Base-by-base conservation (phyloP, 805 yeast genomes). In the Wickerhamiella occidentalis region DNA sequence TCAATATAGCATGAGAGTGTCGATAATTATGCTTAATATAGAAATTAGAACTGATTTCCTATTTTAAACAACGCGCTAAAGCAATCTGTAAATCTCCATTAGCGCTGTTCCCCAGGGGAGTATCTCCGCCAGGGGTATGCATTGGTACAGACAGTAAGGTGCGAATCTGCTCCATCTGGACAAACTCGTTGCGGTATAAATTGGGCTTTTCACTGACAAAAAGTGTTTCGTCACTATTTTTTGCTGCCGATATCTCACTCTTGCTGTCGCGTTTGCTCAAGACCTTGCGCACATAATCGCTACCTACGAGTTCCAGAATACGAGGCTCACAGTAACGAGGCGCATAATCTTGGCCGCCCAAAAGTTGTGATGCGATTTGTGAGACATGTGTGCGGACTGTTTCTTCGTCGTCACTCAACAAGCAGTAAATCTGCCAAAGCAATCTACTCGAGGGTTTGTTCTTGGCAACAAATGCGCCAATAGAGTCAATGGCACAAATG, bases 181-280 rank as follows among this genome's bases (percentile, higher is more conserved):
- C 67, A 7, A 72, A 60, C 12, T 70, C 72, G 58, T 79, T 77
- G 55, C 78, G 69, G 63, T 78, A 84, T 36, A 82, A 72, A 55
- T 85, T 85, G 49, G 72, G 75, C 56, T 76, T 77, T 59, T 86
- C 96, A 6, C 72, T 64, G 5, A 78, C 77, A 62, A 85, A 86
- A 37, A 86, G 61, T 2, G 70, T 66, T 17, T 68, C 63, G 18
- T 63, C 67, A 5, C 54, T 50, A 7, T 50, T 28, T 8, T 15
- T 23, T n/a, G 44, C 29, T 1, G 56, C 26, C 6, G 64, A 59
- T 1, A 53, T 51, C 40, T 64, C 63, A 13, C 36, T 40, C 21
- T 54, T 48, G 13, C 56, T 48, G 6, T 45, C 43, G 15, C 57
- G 45, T 38, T 51, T 49, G 4, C 28, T 35, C 5, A 47, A n/a